These are phyloP conservation scores for Cryptococcus hybrid DNA, from an alignment of 1,284 basidiomycete genomes.

Conservation along the genomic window DNA sequence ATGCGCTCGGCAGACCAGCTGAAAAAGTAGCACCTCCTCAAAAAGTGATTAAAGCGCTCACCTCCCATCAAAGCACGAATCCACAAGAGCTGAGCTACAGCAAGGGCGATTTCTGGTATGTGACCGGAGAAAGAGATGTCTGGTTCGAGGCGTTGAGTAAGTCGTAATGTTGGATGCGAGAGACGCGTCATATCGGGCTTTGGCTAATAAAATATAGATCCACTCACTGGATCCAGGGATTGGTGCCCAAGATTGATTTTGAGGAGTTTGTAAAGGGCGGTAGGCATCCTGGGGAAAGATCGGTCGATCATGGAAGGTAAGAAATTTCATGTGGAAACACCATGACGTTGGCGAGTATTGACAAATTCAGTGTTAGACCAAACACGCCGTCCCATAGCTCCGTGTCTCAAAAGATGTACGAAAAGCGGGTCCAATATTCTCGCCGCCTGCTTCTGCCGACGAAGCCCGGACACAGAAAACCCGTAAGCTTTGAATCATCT, in stretches of 20 bases:
- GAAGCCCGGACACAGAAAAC: conserved; percentile 15
- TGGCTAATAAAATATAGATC: conserved; percentile 54
- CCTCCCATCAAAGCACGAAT: conserved; percentile 65
- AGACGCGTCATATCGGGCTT: neutral
- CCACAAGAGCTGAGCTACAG: conserved; percentile 88
- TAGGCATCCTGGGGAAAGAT: conserved; percentile 17
- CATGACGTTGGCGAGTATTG: neutral
- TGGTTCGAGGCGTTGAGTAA: conserved; percentile 81
- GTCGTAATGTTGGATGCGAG: conserved; percentile 18
- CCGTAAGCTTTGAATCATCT: conserved; percentile 16
- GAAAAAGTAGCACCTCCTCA: conserved; percentile 78
- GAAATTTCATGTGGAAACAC: neutral
- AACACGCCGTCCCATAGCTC: conserved; percentile 21
- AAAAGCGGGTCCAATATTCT: conserved; percentile 16
- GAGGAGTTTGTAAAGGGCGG: conserved; percentile 81
- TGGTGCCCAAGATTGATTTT: conserved; percentile 81
- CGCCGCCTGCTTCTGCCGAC: conserved; percentile 15
- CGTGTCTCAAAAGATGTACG: conserved; percentile 10
- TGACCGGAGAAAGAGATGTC: conserved; percentile 65
- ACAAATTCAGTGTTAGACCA: conserved; percentile 6
- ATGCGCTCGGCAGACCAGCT: conserved; percentile 62
- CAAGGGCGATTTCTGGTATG: conserved; percentile 98
- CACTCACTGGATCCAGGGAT: conserved; percentile 81
- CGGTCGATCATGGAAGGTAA: conserved; percentile 16
- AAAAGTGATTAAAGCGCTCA: conserved; percentile 89